Evolutionary conservation across 2,329 filamentous ascomycete genomes (phyloP).

Genomic region (Neofusicoccum cordaticola): DNA sequence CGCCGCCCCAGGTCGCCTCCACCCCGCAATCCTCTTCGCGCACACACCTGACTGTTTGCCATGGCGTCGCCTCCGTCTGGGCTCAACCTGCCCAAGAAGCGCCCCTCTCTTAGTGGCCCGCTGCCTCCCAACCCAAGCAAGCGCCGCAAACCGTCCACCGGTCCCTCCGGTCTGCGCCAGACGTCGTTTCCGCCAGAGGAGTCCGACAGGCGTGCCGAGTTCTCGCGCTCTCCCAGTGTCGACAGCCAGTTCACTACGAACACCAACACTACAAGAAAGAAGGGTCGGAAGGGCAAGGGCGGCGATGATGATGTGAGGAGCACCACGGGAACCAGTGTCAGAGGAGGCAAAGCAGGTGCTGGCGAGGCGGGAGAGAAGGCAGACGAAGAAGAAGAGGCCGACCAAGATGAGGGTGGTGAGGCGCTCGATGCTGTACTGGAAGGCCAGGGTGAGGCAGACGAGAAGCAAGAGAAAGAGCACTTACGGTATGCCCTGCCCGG

Average conservation of each 20-base stretch:
- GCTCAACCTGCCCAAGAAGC: conserved; percentile 60
- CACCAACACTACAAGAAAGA: conserved; percentile 47
- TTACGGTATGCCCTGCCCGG: conserved; percentile 40
- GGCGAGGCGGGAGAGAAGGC: conserved; percentile 45
- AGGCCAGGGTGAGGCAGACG: conserved; percentile 56
- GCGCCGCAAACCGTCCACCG: conserved; percentile 68
- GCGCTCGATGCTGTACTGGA: conserved; percentile 49
- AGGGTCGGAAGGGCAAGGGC: conserved; percentile 57
- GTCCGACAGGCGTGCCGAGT: conserved; percentile 44
- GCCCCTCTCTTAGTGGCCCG: conserved; percentile 54
- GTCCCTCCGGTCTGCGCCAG: conserved; percentile 68
- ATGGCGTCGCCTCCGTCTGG: conserved; percentile 59
- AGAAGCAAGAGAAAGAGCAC: conserved; percentile 66
- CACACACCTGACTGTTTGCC: conserved; percentile 35
- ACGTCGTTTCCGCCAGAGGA: conserved; percentile 74
- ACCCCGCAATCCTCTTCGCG: conserved; percentile 16
- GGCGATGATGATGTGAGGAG: conserved; percentile 29
- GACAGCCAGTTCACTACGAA: conserved; percentile 58
- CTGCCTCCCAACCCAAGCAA: conserved; percentile 50
- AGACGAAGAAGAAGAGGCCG: conserved; percentile 59
- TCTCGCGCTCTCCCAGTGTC: conserved; percentile 63
- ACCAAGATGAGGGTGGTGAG: conserved; percentile 52
- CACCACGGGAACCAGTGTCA: conserved; percentile 36
- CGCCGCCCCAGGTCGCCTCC: neutral
- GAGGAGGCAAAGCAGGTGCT: conserved; percentile 25